These are phyloP conservation scores for Senna tora DNA, from an alignment of 306 rosid species.

Conservation along the genomic window DNA sequence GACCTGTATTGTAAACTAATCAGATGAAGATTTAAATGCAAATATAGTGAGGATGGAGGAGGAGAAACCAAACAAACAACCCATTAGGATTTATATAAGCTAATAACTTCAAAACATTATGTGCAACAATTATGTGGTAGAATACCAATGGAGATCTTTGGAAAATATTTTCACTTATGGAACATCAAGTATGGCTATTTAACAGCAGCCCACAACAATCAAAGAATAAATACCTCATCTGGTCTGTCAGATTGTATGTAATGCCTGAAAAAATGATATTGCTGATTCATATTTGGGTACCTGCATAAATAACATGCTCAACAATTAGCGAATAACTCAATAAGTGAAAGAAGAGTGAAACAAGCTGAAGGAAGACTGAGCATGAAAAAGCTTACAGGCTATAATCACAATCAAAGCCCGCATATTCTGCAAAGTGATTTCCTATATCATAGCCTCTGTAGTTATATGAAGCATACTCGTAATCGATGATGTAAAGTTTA, in stretches of 20 bases:
- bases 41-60: not conserved
- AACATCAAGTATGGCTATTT: not conserved
- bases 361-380: slow-evolving; percentile 14
- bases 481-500: slow-evolving; percentile 83
- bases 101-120: too few species aligned
- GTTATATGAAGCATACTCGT: slow-evolving; percentile 91
- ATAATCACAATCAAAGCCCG: slow-evolving; percentile 85
- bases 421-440: slow-evolving; percentile 91
- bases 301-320: slow-evolving; percentile 48
- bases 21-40: not conserved
- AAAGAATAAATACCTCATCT: slow-evolving; percentile 54
- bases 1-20: slow-evolving; percentile 50
- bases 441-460: slow-evolving; percentile 92
- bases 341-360: not conserved
- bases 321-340: slow-evolving; percentile 25
- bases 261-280: slow-evolving; percentile 82
- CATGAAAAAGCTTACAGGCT: slow-evolving; percentile 53
- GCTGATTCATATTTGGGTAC: slow-evolving; percentile 76
- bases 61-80: not conserved
- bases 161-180: slow-evolving; percentile 3
- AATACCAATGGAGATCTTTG: not conserved
- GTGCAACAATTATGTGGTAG: not conserved
- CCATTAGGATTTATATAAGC: not conserved
- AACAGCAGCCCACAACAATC: slow-evolving; percentile 1
- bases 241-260: slow-evolving; percentile 77